These are phyloP conservation scores for cucumber (Cucumis sativus) DNA, from an alignment of 306 rosid species.

Conservation along the genomic window DNA sequence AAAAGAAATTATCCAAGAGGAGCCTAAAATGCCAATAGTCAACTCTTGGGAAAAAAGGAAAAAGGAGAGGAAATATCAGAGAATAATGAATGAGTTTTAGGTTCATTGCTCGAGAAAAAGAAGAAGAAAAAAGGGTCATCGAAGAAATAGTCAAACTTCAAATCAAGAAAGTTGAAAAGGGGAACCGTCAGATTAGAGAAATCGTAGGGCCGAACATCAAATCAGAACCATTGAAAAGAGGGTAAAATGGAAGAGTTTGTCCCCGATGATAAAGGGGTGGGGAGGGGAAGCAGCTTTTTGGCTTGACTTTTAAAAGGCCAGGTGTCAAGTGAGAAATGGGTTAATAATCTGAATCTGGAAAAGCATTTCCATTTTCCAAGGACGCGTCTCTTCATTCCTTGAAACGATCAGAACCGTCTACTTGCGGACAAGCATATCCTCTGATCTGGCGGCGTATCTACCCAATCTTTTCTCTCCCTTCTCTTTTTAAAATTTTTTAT, in stretches of 20 bases:
- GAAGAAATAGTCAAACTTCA: conserved; percentile 2
- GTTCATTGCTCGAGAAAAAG: background rate
- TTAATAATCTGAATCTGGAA: background rate
- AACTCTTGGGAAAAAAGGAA: background rate
- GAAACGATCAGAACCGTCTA: conserved; percentile 8
- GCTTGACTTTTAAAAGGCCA: background rate
- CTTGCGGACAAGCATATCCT: conserved; percentile 7
- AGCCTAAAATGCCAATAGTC: background rate
- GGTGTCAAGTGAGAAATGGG: background rate
- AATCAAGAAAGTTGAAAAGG: background rate
- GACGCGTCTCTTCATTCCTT: conserved; percentile 7
- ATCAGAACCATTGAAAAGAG: background rate
- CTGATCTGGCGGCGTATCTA: conserved; percentile 10
- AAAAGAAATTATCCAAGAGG: background rate
- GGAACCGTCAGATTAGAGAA: background rate
- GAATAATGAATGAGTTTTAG: background rate
- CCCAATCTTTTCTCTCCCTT: background rate
- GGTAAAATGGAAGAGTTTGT: background rate
- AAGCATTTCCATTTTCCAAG: conserved; percentile 5
- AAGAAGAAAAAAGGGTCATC: background rate
- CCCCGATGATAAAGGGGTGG: background rate
- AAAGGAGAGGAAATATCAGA: too few relatives aligned
- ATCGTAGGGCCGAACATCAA: conserved; percentile 4
- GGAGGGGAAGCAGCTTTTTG: background rate
- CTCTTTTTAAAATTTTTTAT: background rate